Conservation (phyloP, 352 stramenopile genomes). For the Phytophthora kernoviae region DNA sequence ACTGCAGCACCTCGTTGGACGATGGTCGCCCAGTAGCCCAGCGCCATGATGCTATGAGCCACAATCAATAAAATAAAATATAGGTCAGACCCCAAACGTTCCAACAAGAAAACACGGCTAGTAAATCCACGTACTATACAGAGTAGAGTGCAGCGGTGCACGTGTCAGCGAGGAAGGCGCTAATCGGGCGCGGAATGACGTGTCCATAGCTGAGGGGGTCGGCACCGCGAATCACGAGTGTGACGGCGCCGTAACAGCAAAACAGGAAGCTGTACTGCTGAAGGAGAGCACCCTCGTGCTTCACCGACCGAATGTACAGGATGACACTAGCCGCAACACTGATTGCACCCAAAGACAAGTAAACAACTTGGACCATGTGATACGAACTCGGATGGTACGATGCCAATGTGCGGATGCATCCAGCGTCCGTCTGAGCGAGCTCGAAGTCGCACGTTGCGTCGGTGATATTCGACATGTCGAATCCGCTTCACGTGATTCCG, state of each 20-base stretch:
- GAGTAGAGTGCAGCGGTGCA: slow-evolving; percentile 57
- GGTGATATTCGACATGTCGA: slow-evolving; percentile 40
- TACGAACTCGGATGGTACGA: slow-evolving; percentile 36
- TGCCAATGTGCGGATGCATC: slow-evolving; percentile 39
- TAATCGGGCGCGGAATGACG: slow-evolving; percentile 44
- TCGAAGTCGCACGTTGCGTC: slow-evolving; percentile 43
- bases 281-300: slow-evolving; percentile 41
- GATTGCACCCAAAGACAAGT: slow-evolving; percentile 34
- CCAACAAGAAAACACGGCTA: background rate
- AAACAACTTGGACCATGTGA: slow-evolving; percentile 34
- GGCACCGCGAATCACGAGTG: slow-evolving; percentile 44
- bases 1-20: slow-evolving; percentile 43
- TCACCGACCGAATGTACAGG: slow-evolving; percentile 42
- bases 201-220: slow-evolving; percentile 52
- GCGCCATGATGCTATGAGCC: slow-evolving; percentile 53
- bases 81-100: slow-evolving; percentile 7
- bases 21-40: slow-evolving; percentile 54
- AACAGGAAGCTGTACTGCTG: slow-evolving; percentile 54
- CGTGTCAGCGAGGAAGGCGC: slow-evolving; percentile 43
- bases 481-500: slow-evolving; percentile 9
- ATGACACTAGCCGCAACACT: slow-evolving; percentile 35
- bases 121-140: slow-evolving; percentile 43
- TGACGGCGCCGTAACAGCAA: slow-evolving; percentile 47
- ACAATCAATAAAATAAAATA: slow-evolving; percentile 11
- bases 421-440: slow-evolving; percentile 30